Conservation (phyloP, 345 rosid genomes). For the Erysimum cheiranthoides region DNA sequence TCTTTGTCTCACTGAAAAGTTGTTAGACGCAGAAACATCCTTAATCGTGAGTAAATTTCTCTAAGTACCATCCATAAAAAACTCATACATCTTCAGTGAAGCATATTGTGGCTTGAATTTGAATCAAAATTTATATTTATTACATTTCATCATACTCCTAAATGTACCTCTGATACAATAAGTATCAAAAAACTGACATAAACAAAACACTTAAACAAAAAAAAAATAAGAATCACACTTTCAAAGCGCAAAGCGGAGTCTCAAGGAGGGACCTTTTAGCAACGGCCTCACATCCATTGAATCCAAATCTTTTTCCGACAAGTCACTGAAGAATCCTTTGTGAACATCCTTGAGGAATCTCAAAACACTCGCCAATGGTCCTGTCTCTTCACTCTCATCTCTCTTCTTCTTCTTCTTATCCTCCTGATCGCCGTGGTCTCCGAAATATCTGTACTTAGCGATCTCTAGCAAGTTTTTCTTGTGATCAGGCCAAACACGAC, state of each 20-base stretch:
- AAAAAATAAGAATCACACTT: background rate
- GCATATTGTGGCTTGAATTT: background rate
- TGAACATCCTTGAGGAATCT: conserved; percentile 30
- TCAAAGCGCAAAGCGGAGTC: no score
- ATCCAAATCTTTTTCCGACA: background rate
- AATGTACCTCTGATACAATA: background rate
- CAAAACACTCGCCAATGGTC: conserved; percentile 50
- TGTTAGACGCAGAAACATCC: background rate
- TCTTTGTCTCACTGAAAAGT: background rate
- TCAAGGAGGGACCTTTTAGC: background rate
- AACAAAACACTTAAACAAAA: background rate
- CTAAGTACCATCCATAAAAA: background rate
- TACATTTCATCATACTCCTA: background rate
- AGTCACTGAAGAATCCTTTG: conserved; percentile 1
- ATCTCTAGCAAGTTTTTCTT: conserved; percentile 33
- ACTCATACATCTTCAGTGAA: background rate
- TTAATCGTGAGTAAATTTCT: background rate
- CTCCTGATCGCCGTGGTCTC: background rate
- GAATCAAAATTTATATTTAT: background rate
- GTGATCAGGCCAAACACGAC: conserved; percentile 35
- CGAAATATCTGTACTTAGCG: conserved; percentile 49
- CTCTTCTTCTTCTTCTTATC: conserved; percentile 48
- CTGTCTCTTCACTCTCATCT: conserved; percentile 51
- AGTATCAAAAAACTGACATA: background rate
- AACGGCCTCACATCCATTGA: conserved; percentile 23